These are phyloP conservation scores for Kodamaea lidongshanica DNA, from an alignment of 805 yeast genomes.

Conservation along the genomic window DNA sequence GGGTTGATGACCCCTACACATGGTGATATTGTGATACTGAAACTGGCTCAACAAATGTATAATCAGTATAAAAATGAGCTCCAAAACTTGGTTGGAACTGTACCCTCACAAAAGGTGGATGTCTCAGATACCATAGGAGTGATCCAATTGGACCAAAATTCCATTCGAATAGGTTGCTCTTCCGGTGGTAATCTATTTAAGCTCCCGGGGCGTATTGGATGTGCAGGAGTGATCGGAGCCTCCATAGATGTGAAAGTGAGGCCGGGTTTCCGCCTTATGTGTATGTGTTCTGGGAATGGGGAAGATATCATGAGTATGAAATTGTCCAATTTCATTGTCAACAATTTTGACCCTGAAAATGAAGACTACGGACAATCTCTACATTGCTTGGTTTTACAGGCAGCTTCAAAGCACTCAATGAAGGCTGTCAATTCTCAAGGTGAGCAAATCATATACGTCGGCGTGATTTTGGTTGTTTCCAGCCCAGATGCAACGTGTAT, in stretches of 20 bases:
- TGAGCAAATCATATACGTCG: conserved; percentile 22
- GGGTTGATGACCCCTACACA: not conserved
- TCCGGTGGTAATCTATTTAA: conserved; percentile 53
- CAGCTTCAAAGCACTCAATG: conserved; percentile 8
- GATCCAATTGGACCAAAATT: conserved; percentile 13
- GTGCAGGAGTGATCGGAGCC: conserved; percentile 48
- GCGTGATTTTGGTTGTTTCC: conserved; percentile 22
- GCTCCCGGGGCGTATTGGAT: conserved; percentile 45
- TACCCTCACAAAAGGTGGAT: too few species aligned
- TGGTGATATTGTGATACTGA: conserved; percentile 11
- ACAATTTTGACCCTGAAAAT: conserved; percentile 10
- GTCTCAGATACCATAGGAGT: conserved; percentile 46
- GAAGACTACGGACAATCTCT: conserved; percentile 17
- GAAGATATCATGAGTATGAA: conserved; percentile 46
- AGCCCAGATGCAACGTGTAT: conserved; percentile 11
- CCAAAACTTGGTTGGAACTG: not conserved
- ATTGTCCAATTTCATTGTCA: conserved; percentile 28
- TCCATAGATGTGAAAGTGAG: conserved; percentile 26
- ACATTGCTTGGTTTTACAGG: conserved; percentile 12
- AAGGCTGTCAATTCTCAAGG: conserved; percentile 10
- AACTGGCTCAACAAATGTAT: conserved; percentile 9
- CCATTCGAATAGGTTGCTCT: conserved; percentile 30
- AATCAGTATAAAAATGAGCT: conserved; percentile 4
- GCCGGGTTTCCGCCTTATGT: conserved; percentile 20
- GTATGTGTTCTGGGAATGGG: conserved; percentile 51